Conservation (phyloP, 345 rosid species). For the Raphanus raphanistrum region DNA sequence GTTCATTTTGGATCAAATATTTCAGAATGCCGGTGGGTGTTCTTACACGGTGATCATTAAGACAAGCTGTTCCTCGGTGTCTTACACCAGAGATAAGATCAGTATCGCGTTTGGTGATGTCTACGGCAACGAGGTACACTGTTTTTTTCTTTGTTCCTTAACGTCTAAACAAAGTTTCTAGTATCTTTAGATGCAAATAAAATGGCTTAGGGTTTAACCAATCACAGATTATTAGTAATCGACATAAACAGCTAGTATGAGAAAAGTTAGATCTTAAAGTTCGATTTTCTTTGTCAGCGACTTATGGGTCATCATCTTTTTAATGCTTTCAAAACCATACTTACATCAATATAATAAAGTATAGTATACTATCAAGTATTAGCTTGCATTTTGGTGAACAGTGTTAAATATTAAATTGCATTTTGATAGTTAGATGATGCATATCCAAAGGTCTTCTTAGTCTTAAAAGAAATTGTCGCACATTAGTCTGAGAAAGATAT, state of each 20-base stretch:
- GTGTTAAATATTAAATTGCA: too few relatives aligned
- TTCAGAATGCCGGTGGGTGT: conserved; percentile 47
- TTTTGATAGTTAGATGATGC: too few relatives aligned
- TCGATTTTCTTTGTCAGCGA: background rate
- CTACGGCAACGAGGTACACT: conserved; percentile 62
- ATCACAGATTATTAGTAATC: background rate
- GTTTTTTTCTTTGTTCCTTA: background rate
- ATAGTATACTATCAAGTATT: too few relatives aligned
- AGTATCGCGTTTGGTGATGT: conserved; percentile 71
- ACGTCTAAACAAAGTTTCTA: background rate
- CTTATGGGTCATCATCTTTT: too few relatives aligned
- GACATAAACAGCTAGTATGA: background rate
- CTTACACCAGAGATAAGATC: conserved; percentile 62
- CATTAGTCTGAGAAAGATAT: too few relatives aligned
- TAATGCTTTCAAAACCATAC: background rate
- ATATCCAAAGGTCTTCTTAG: too few relatives aligned
- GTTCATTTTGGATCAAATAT: background rate
- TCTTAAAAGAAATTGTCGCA: too few relatives aligned
- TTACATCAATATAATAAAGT: background rate
- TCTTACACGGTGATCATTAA: conserved; percentile 52
- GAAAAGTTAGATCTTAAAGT: background rate
- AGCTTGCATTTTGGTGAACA: too few relatives aligned
- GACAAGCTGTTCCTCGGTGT: conserved; percentile 66
- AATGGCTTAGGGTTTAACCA: background rate
- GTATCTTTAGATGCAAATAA: background rate